Evolutionary conservation across 805 yeast genomes (phyloP).

Genomic region (Kodamaea nitidulidarum): DNA sequence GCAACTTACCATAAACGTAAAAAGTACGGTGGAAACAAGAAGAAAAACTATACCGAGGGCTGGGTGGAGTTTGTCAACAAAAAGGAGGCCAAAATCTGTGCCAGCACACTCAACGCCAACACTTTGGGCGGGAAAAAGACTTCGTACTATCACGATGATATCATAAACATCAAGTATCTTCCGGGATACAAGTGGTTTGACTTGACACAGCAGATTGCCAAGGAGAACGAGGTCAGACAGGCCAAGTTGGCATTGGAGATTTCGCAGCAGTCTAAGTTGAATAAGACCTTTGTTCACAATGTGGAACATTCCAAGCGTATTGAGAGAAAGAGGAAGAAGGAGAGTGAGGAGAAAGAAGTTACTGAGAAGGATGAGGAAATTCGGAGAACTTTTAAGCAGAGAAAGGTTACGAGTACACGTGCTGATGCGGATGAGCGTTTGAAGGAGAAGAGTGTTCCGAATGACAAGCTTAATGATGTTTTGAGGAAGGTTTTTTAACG

Average conservation of each 20-base stretch:
- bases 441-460: conserved; percentile 38
- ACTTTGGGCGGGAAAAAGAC: conserved; percentile 90
- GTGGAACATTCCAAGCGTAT: conserved; percentile 85
- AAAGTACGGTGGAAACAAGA: conserved; percentile 88
- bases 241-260: conserved; percentile 84
- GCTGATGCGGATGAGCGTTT: conserved; percentile 53
- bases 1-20: conserved; percentile 61
- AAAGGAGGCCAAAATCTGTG: conserved; percentile 84
- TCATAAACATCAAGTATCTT: conserved; percentile 83
- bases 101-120: conserved; percentile 80
- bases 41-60: conserved; percentile 84
- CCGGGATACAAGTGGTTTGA: conserved; percentile 95
- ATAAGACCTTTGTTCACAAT: conserved; percentile 76
- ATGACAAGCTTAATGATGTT: conserved; percentile 43
- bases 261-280: conserved; percentile 81
- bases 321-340: conserved; percentile 52
- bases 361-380: conserved; percentile 29
- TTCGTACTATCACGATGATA: conserved; percentile 88
- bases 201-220: conserved; percentile 86
- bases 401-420: conserved; percentile 61
- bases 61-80: conserved; percentile 92
- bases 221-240: conserved; percentile 84
- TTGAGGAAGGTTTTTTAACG: conserved; percentile 48
- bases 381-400: conserved; percentile 65
- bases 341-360: neutral